Evolutionary conservation across 106 monocot genomes (phyloP).

Genomic region (Acanthochlamys bracteata): DNA sequence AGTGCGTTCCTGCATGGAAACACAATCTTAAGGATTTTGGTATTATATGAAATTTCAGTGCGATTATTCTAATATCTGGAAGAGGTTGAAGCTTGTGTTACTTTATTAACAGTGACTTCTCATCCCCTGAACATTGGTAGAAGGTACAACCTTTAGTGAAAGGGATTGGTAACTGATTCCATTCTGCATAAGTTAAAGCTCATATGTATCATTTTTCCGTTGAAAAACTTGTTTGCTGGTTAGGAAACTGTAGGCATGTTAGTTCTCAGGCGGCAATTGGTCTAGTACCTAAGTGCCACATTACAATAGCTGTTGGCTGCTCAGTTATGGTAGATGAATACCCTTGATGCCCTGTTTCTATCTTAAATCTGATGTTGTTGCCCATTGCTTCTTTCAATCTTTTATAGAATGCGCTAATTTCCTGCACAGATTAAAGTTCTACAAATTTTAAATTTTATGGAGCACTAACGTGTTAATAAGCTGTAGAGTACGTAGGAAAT

Average conservation of each 20-base stretch:
- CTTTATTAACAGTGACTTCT: conserved; percentile 30
- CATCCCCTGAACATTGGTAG: conserved; percentile 27
- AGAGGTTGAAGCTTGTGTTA: conserved; percentile 2
- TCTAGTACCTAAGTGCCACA: too few species aligned
- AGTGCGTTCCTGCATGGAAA: conserved; percentile 35
- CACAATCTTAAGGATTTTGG: neutral
- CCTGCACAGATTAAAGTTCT: neutral
- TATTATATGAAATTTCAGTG: too few species aligned
- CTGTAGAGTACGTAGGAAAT: neutral
- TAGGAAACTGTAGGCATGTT: too few species aligned
- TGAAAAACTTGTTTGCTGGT: too few species aligned
- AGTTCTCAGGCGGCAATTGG: too few species aligned
- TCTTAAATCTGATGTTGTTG: too few species aligned
- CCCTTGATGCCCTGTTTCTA: too few species aligned
- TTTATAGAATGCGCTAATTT: neutral
- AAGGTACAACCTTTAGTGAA: conserved; percentile 66
- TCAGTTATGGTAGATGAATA: too few species aligned
- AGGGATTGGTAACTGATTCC: conserved; percentile 43
- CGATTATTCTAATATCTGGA: too few species aligned
- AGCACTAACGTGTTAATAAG: neutral
- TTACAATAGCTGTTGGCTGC: too few species aligned
- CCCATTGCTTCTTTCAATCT: too few species aligned
- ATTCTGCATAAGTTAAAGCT: conserved; percentile 30
- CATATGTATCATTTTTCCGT: neutral
- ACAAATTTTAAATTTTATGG: neutral